Evolutionary conservation across 345 rosid genomes (phyloP).

Genomic region (Trapa bicornis): DNA sequence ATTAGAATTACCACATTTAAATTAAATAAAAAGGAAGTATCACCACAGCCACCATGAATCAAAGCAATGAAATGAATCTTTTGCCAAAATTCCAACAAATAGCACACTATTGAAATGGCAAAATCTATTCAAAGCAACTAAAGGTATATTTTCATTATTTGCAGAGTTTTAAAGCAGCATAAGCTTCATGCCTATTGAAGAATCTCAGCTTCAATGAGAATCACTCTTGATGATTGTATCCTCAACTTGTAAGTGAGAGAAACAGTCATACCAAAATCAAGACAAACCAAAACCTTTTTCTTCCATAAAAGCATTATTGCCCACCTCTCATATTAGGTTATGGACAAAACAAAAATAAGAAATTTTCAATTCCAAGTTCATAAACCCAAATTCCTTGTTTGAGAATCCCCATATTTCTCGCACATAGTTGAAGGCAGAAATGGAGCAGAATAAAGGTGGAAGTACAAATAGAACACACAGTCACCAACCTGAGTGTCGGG

Average conservation of each 20-base stretch:
- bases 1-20: neutral
- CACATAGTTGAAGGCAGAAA: neutral
- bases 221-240: neutral
- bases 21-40: too few species aligned
- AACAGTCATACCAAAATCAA: neutral
- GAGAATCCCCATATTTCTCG: neutral
- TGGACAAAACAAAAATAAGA: too few species aligned
- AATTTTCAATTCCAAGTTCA: neutral
- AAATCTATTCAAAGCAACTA: neutral
- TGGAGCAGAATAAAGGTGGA: neutral
- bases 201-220: neutral
- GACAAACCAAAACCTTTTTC: neutral
- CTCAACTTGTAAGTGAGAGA: neutral
- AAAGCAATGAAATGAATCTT: too few species aligned
- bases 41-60: too few species aligned
- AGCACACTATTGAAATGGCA: neutral
- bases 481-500: slow-evolving; percentile 64
- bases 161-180: neutral
- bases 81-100: neutral
- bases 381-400: neutral
- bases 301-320: neutral
- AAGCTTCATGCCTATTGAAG: neutral
- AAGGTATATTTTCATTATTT: neutral
- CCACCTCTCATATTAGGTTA: neutral
- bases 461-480: neutral